phyloP scores from a whole-genome alignment of 2,329 filamentous ascomycete genomes.

The Claviceps sp. region DNA sequence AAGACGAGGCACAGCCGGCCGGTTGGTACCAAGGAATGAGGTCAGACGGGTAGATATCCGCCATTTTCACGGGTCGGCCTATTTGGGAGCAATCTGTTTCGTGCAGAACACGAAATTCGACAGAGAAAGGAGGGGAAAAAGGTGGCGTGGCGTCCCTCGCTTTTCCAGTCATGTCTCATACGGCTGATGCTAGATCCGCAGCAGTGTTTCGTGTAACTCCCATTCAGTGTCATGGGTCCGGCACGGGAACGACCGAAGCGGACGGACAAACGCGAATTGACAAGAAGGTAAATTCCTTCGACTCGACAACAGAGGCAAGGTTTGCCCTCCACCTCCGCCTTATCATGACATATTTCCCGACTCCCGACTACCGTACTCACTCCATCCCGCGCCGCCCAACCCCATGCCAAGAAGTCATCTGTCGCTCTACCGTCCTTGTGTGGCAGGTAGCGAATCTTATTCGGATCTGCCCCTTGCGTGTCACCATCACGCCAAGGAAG shows the following conservation, averaged over 20 bases:
- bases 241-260: background rate
- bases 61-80: background rate
- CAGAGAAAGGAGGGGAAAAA: background rate
- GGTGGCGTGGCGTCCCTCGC: background rate
- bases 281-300: background rate
- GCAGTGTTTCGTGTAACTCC: background rate
- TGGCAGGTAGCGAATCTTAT: background rate
- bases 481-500: background rate
- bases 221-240: background rate
- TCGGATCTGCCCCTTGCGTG: background rate
- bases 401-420: background rate
- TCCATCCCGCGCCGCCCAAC: background rate
- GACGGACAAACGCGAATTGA: background rate
- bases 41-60: background rate
- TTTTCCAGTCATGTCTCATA: background rate
- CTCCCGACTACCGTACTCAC: background rate
- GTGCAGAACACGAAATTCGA: background rate
- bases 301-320: background rate
- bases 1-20: background rate
- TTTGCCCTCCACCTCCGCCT: background rate
- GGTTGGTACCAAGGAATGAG: background rate
- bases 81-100: background rate
- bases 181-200: background rate
- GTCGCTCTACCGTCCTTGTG: background rate
- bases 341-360: background rate